Evolutionary conservation across 805 yeast genomes (phyloP).

Genomic region (Saccharomycopsis schoenii): DNA sequence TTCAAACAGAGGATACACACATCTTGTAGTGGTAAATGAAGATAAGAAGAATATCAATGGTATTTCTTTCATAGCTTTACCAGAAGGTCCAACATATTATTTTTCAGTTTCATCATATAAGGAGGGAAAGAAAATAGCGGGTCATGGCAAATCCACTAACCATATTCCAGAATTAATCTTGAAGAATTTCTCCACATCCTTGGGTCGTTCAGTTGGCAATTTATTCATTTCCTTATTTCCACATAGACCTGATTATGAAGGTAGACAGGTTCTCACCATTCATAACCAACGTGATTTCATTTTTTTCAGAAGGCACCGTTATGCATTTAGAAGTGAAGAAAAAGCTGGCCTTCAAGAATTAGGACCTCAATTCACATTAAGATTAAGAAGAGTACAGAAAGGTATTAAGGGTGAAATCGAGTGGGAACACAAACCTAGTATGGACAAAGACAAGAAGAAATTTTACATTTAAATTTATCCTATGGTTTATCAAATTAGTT

Average conservation of each 20-base stretch:
- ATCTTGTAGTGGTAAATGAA: constrained; percentile 82
- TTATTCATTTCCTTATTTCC: constrained; percentile 90
- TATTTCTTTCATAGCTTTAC: constrained; percentile 84
- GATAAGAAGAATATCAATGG: constrained; percentile 77
- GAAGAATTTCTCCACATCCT: constrained; percentile 84
- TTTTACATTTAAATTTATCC: constrained; percentile 51
- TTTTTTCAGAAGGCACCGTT: constrained; percentile 92
- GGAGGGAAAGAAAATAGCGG: constrained; percentile 64
- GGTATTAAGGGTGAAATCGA: constrained; percentile 88
- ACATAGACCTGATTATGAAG: constrained; percentile 85
- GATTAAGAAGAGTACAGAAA: constrained; percentile 78
- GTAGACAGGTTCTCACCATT: constrained; percentile 89
- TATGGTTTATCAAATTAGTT: not conserved
- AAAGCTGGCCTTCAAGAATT: constrained; percentile 91
- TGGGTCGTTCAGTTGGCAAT: constrained; percentile 90
- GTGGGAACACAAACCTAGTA: constrained; percentile 94
- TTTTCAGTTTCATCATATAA: constrained; percentile 72
- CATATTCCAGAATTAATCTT: constrained; percentile 88
- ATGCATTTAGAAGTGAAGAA: constrained; percentile 80
- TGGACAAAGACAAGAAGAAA: constrained; percentile 94
- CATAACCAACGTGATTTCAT: constrained; percentile 96
- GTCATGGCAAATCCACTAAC: constrained; percentile 85
- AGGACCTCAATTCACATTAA: constrained; percentile 93
- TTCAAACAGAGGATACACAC: constrained; percentile 76
- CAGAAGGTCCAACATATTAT: constrained; percentile 92